Evolutionary conservation across 1,139 yeast species (phyloP), one percentile per base, ranked within the genome.

Genomic region (Nakaseomyces delphensis): DNA sequence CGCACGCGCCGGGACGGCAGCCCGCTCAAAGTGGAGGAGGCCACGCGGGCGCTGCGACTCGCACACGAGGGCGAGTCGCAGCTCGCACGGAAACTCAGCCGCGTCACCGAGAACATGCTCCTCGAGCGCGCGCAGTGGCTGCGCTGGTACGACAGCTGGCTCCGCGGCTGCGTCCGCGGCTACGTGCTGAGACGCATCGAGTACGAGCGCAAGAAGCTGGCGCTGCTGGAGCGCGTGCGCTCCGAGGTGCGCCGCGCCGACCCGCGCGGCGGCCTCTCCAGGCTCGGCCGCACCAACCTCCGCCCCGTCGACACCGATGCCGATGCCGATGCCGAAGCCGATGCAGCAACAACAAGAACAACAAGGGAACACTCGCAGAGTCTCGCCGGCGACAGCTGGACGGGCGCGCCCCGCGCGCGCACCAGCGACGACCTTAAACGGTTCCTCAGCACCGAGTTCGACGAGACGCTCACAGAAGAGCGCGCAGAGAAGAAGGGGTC

Each of bases 21-120:
- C 56, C 96, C 97, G 0, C 64, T 83, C 30, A 85, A 83, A 57
- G 95, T 87, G 1, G 96, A 91, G 55, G 97, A 89, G 50, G 95
- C 96, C 0, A 74, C 89, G 35, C 69, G 81, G 43, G 70, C 85
- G 10, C 69, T 89, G 44, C 95, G 89, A 56, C 77, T 75, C 38
- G 94, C 96, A 1, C 76, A 83, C n/a, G 77, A 76, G 48, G 71
- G 76, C 10, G 96, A 89, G 57, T 85, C 83, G 51, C 79, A 79
- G 30, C 68, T 89, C 43, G 76, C 80, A 15, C 66, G 76, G 48
- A 93, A 85, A 55, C 81, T 89, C 28, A 78, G 82, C 45, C 70
- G 95, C 48, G 83, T 91, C 20, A 83, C 95, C 5, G 83, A 81
- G 36, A 95, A 87, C 60, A 83, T 91, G 87, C 62, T 84, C 38